Evolutionary conservation across 768 basidiomycete species (phyloP).

Genomic region (Tricholoma furcatifolium): DNA sequence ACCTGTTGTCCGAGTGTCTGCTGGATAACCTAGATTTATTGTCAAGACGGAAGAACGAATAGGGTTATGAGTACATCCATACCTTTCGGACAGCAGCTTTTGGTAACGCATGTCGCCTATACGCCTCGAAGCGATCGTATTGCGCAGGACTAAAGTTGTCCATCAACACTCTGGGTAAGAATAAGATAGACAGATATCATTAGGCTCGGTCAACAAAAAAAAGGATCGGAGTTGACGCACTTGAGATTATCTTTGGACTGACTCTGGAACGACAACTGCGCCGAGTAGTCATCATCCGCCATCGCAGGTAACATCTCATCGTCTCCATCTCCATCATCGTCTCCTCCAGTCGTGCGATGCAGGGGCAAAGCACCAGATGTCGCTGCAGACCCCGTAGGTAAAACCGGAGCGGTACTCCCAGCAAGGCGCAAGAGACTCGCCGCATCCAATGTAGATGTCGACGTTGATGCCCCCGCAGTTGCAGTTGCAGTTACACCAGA

Average conservation of each 20-base stretch:
- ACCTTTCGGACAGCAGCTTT: conserved; percentile 82
- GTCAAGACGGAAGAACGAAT: neutral
- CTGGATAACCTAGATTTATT: conserved; percentile 67
- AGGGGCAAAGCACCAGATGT: conserved; percentile 5
- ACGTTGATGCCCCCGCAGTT: neutral
- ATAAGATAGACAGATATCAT: too few species aligned
- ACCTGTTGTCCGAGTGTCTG: conserved; percentile 79
- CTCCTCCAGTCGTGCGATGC: conserved; percentile 25
- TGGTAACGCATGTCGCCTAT: conserved; percentile 77
- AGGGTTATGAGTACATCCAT: conserved; percentile 22
- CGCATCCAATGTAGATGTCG: conserved; percentile 16
- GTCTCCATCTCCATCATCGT: conserved; percentile 70
- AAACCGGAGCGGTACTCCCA: conserved; percentile 10
- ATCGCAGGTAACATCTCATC: conserved; percentile 80
- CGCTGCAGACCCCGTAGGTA: conserved; percentile 12
- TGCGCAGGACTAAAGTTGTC: conserved; percentile 83
- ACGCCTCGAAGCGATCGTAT: conserved; percentile 88
- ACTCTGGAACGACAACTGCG: conserved; percentile 79
- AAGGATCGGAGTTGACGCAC: conserved; percentile 31
- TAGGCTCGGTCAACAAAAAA: too few species aligned
- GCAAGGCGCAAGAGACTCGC: conserved; percentile 21
- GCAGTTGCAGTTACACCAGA: conserved; percentile 2
- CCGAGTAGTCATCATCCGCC: conserved; percentile 88
- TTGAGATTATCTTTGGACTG: conserved; percentile 88
- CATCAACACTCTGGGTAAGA: conserved; percentile 87